These are phyloP conservation scores for Rhododendron kiyosumense DNA, from an alignment of 148 eudicot genomes.

Conservation along the genomic window DNA sequence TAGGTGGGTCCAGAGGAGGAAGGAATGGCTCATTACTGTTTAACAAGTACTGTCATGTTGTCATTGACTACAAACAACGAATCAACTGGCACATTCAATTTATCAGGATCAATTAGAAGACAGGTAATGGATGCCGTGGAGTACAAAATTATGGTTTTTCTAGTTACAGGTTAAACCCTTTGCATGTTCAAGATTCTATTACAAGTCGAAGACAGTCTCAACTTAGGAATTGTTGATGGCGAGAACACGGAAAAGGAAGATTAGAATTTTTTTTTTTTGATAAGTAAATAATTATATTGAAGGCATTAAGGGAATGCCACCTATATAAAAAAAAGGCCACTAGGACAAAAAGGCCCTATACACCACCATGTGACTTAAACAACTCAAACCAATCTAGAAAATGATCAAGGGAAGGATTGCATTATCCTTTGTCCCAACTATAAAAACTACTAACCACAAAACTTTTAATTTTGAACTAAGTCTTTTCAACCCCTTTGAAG, in stretches of 20 bases:
- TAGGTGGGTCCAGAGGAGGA: constrained; percentile 87
- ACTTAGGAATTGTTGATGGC: neutral
- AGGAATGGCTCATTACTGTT: constrained; percentile 75
- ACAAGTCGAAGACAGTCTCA: neutral
- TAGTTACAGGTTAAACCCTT: neutral
- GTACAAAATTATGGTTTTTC: neutral
- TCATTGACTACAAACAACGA: constrained; percentile 82
- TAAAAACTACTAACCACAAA: too few species aligned
- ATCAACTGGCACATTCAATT: constrained; percentile 73
- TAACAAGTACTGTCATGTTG: constrained; percentile 93
- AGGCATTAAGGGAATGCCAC: too few species aligned
- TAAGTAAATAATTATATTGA: too few species aligned
- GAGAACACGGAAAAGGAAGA: neutral
- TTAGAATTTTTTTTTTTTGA: too few species aligned
- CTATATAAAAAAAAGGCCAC: too few species aligned
- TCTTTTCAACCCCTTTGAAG: too few species aligned
- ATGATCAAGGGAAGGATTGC: too few species aligned
- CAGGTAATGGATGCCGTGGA: constrained; percentile 44
- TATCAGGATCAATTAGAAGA: constrained; percentile 98
- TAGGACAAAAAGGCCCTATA: too few species aligned
- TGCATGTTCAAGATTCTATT: neutral
- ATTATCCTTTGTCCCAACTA: too few species aligned
- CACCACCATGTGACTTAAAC: too few species aligned
- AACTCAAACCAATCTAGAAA: too few species aligned
- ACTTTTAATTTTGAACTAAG: too few species aligned